Conservation (phyloP, 179 eudicot species). For the Spinacia oleracea region DNA sequence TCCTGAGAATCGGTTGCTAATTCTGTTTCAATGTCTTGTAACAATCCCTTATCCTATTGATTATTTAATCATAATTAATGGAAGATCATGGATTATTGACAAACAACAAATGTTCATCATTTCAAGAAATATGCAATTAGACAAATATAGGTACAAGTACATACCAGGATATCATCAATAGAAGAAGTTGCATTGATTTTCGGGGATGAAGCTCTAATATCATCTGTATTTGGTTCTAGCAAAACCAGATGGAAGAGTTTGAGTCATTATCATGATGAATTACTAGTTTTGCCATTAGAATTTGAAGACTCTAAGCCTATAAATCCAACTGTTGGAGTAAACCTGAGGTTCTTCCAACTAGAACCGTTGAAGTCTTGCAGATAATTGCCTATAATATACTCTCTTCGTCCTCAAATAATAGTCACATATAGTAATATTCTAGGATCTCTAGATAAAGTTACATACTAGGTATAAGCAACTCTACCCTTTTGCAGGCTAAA, state of each 20-base stretch:
- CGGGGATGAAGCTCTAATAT: conserved; percentile 30
- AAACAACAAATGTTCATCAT: neutral
- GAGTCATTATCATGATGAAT: conserved; percentile 9
- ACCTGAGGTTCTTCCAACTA: too few species aligned
- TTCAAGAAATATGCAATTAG: neutral
- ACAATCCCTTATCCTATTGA: conserved; percentile 49
- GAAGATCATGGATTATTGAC: conserved; percentile 16
- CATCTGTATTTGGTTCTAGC: conserved; percentile 42
- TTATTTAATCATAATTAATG: neutral
- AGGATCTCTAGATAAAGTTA: too few species aligned
- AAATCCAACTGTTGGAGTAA: too few species aligned
- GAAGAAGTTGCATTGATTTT: conserved; percentile 35
- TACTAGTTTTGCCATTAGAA: too few species aligned
- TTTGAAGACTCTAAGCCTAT: too few species aligned
- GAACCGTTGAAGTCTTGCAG: too few species aligned
- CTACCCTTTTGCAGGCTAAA: too few species aligned
- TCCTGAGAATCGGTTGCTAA: conserved; percentile 37
- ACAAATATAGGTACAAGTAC: neutral
- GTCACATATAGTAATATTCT: too few species aligned
- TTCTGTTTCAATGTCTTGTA: conserved; percentile 31
- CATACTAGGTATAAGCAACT: too few species aligned
- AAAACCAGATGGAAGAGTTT: conserved; percentile 8
- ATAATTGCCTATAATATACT: too few species aligned
- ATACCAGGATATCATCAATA: conserved; percentile 52
- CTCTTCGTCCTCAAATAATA: too few species aligned